Evolutionary conservation across 371 early-diverging fungal species (phyloP), one percentile per base, ranked within the genome.

Genomic region (Umbelopsis sp.): DNA sequence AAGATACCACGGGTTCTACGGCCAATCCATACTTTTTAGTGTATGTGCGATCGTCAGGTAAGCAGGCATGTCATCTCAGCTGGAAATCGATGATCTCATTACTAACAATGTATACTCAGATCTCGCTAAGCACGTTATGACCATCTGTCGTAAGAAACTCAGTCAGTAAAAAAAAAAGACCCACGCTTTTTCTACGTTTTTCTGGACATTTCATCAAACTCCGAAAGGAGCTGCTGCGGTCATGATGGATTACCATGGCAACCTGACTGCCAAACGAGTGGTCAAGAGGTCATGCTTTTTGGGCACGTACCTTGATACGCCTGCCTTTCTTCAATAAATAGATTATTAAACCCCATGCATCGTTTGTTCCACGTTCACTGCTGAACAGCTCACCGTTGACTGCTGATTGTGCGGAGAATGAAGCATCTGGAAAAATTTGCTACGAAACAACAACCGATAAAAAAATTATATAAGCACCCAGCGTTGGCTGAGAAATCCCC

Each of bases 11-110:
- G 0, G 87, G 79, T 7, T 81, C 86, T 0, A 88, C 86, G 8
- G 88, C 86, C 6, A 89, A 89, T 35, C 89, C 91, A 8, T 92
- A 91, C 64, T 87, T 89, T 65, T 75, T 91, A 45, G 88, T 91
- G 0, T 91, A 88, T 70, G 81, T 87, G 8, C 65, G 45, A 50
- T 64, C 69, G 65, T 4, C 57, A 14, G 63, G 79, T 48, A 44
- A 46, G 4, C 73, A 25, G 69, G 0, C 12, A 41, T 41, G 5
- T 41, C 4, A 41, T 7, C 2, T 4, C 2, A 41, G 41, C 10
- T 1, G 1, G 41, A 41, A 10, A 12, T 5, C 12, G 48, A 48
- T 48, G 48, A 57, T 57, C 7, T 57, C 14, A 14, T 57, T 14
- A 35, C 57, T 29, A 12, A 57, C 32, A 12, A 18, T 29, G 11